phyloP scores from a whole-genome alignment of 495 filamentous ascomycete species.

The Collariella sp. region DNA sequence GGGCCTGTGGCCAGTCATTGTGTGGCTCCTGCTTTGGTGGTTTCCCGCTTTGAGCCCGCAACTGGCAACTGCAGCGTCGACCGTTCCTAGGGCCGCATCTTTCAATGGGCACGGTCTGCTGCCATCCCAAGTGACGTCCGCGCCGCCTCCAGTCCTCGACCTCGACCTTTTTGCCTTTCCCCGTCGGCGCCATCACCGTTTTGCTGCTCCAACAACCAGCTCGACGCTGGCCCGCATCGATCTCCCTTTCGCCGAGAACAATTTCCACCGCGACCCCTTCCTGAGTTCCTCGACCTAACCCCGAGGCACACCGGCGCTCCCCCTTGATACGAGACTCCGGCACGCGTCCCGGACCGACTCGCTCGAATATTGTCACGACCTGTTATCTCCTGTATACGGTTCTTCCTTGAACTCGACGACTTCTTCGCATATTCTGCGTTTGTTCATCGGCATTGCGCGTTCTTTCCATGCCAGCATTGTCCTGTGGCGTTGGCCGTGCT shows the following conservation, averaged over 20 bases:
- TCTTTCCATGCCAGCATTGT: constrained; percentile 7
- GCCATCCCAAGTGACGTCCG: constrained; percentile 6
- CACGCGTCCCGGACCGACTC: constrained; percentile 2
- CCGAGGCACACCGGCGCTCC: constrained; percentile 3
- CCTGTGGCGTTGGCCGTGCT: not conserved
- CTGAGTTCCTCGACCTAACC: not conserved
- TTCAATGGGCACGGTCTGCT: constrained; percentile 14
- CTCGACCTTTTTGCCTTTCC: not conserved
- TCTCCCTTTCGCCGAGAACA: not conserved
- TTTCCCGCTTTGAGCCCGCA: constrained; percentile 8
- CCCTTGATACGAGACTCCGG: not conserved
- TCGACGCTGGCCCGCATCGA: constrained; percentile 13
- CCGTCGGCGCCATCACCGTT: not conserved
- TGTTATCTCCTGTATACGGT: not conserved
- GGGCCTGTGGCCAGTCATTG: not conserved
- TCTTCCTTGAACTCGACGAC: not conserved
- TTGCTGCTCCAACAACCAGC: not conserved
- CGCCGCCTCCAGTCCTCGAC: not conserved
- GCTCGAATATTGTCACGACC: not conserved
- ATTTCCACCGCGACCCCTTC: not conserved
- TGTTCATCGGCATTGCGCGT: not conserved
- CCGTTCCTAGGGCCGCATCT: constrained; percentile 8
- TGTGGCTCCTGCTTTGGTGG: constrained; percentile 11
- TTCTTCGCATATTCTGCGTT: not conserved
- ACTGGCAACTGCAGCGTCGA: constrained; percentile 6